Evolutionary conservation across 257 asterid species (phyloP).

Genomic region (Solanum ossicruentum): DNA sequence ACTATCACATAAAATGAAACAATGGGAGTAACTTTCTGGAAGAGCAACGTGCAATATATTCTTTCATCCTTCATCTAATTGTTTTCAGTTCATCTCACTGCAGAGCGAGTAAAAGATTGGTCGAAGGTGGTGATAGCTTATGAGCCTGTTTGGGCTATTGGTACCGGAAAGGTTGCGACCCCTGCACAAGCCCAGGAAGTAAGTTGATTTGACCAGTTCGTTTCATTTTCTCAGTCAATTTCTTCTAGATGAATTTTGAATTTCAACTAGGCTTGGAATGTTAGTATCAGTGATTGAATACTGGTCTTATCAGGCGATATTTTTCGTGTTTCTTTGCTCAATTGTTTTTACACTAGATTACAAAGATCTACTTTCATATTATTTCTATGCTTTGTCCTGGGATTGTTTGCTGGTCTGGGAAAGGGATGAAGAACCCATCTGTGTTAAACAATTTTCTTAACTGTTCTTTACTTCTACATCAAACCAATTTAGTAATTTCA

Average conservation of each 20-base stretch:
- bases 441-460: neutral
- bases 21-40: neutral
- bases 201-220: conserved; percentile 14
- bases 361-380: neutral
- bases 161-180: conserved; percentile 93
- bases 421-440: neutral
- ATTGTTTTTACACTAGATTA: neutral
- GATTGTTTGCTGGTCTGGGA: neutral
- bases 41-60: neutral
- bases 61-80: neutral
- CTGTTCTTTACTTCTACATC: neutral
- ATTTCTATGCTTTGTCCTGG: neutral
- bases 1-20: neutral
- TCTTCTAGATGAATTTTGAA: neutral
- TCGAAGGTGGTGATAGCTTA: conserved; percentile 79
- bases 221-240: neutral
- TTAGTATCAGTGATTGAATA: neutral
- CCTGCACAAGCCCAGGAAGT: conserved; percentile 99
- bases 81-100: neutral
- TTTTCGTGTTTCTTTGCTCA: neutral
- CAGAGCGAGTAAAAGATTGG: conserved; percentile 75
- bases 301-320: neutral
- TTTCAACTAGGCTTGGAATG: neutral
- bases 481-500: neutral
- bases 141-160: conserved; percentile 99